Evolutionary conservation across 257 asterid species (phyloP).

Genomic region (Solanum tarijense): DNA sequence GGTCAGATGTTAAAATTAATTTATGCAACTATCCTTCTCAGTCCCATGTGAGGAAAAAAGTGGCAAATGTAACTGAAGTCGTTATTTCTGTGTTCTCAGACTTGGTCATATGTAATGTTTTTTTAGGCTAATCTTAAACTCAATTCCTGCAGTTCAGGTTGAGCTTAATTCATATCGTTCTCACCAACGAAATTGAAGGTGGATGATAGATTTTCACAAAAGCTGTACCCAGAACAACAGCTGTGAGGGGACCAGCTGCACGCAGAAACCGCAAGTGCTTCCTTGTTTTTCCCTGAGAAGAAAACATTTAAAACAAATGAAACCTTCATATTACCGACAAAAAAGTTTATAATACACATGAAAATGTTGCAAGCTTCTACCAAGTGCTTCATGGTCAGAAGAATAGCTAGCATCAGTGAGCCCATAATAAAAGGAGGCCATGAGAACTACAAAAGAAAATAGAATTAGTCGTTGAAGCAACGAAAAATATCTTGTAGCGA

Average conservation of each 20-base stretch:
- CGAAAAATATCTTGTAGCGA: background rate
- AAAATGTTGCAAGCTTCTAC: slow-evolving; percentile 29
- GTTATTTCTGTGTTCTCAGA: background rate
- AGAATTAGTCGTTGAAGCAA: background rate
- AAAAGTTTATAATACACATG: slow-evolving; percentile 2
- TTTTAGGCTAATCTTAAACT: background rate
- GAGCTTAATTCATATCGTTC: slow-evolving; percentile 20
- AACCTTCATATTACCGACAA: slow-evolving; percentile 4
- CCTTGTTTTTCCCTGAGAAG: slow-evolving; percentile 61
- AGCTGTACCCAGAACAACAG: slow-evolving; percentile 76
- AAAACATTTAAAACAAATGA: slow-evolving; percentile 12
- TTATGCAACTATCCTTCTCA: background rate
- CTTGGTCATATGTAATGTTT: background rate
- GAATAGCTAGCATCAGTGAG: slow-evolving; percentile 57
- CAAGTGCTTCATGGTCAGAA: slow-evolving; percentile 83
- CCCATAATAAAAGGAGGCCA: slow-evolving; percentile 98
- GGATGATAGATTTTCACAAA: slow-evolving; percentile 68
- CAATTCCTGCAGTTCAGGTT: background rate
- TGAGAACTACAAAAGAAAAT: slow-evolving; percentile 39
- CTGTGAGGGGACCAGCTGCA: slow-evolving; percentile 97
- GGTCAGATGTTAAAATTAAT: background rate
- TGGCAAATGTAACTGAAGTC: background rate
- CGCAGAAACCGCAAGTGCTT: slow-evolving; percentile 65
- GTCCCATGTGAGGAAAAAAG: background rate
- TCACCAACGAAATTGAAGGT: slow-evolving; percentile 85